Evolutionary conservation across 805 yeast genomes (phyloP).

Genomic region (Pichia californica): DNA sequence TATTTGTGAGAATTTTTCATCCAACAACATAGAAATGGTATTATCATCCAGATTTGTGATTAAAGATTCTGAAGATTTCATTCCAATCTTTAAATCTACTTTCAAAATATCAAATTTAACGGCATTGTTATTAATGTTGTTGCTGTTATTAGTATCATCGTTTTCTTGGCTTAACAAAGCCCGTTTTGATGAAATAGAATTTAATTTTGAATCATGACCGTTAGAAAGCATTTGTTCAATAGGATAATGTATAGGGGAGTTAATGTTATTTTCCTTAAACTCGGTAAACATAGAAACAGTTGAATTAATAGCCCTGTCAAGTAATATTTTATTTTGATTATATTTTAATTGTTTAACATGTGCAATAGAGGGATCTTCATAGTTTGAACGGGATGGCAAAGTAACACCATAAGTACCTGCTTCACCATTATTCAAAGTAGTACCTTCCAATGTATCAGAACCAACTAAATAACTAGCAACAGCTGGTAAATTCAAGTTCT

Average conservation of each 20-base stretch:
- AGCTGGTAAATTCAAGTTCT: constrained; percentile 10
- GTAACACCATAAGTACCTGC: neutral
- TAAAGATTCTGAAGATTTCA: constrained; percentile 31
- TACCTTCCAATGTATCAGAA: constrained; percentile 23
- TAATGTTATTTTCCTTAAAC: constrained; percentile 48
- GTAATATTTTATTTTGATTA: constrained; percentile 60
- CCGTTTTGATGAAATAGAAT: constrained; percentile 44
- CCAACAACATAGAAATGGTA: constrained; percentile 63
- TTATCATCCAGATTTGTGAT: constrained; percentile 56
- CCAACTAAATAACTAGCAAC: constrained; percentile 18
- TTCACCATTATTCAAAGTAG: constrained; percentile 24
- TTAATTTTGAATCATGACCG: constrained; percentile 30
- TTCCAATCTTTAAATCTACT: constrained; percentile 55
- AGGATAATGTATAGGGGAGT: constrained; percentile 61
- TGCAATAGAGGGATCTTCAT: constrained; percentile 10
- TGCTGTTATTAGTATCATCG: neutral
- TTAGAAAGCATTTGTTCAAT: constrained; percentile 22
- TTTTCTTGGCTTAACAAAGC: constrained; percentile 43
- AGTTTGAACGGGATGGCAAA: neutral
- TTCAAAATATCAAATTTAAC: constrained; percentile 54
- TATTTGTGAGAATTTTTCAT: constrained; percentile 59
- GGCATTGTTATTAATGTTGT: neutral
- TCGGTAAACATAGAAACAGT: constrained; percentile 46
- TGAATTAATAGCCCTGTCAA: constrained; percentile 55
- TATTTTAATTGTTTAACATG: constrained; percentile 55